Percentiles rank a stretch among this genome's conserved stretches.
Conservation (phyloP, 2,329 filamentous ascomycete species). For the Sclerotinia subarctica region DNA sequence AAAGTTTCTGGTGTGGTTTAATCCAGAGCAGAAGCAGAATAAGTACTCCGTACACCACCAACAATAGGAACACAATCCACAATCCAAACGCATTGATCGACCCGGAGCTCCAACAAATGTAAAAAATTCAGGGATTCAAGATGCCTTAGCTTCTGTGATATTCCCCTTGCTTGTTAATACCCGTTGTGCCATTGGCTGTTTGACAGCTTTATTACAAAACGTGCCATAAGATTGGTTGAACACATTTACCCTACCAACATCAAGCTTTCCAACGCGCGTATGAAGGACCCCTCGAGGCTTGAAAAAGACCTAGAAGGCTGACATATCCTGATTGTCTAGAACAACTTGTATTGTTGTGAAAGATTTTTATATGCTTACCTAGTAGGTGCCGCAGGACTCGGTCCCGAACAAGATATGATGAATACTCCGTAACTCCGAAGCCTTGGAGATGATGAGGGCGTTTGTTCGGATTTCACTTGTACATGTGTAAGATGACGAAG, state of each 20-base stretch:
- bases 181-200: background rate
- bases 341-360: background rate
- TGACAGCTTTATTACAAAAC: constrained; percentile 1
- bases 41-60: background rate
- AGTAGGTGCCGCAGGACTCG: too few species aligned
- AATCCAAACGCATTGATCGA: background rate
- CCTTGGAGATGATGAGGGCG: background rate
- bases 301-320: background rate
- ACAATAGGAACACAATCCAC: background rate
- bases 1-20: background rate
- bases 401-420: background rate
- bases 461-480: background rate
- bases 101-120: background rate
- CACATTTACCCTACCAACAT: background rate
- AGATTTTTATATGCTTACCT: background rate
- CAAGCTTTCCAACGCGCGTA: background rate
- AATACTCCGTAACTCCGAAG: background rate
- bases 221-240: background rate
- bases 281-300: background rate
- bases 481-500: background rate
- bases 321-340: background rate
- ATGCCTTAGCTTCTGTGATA: background rate
- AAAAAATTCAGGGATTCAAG: background rate
- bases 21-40: too few species aligned
- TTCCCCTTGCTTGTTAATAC: constrained; percentile 8